These are phyloP conservation scores for Dictyostelium capitatum DNA, from an alignment of 78 protist genomes.

Conservation along the genomic window DNA sequence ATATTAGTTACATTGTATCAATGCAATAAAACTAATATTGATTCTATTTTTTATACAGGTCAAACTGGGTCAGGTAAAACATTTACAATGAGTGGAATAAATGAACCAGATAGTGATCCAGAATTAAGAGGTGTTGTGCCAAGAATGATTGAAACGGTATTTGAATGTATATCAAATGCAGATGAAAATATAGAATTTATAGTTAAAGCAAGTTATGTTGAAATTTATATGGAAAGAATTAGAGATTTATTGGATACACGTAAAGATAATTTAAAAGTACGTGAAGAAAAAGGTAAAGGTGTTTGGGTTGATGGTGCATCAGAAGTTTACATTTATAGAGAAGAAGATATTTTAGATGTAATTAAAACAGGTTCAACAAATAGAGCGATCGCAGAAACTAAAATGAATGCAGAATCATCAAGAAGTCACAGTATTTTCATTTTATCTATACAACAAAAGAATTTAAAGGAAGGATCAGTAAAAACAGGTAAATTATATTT, in stretches of 20 bases:
- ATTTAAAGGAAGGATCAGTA: slow-evolving; percentile 42
- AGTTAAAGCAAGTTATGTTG: slow-evolving; percentile 88
- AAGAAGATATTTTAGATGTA: slow-evolving; percentile 77
- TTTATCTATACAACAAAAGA: slow-evolving; percentile 77
- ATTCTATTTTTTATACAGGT: too few species aligned
- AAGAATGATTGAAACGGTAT: slow-evolving; percentile 87
- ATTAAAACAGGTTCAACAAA: slow-evolving; percentile 79
- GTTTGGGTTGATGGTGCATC: slow-evolving; percentile 81
- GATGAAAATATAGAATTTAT: slow-evolving; percentile 79
- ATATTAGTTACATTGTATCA: too few species aligned
- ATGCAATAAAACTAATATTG: too few species aligned
- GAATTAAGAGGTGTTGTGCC: slow-evolving; percentile 90
- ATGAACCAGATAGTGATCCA: slow-evolving; percentile 52
- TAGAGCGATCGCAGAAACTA: slow-evolving; percentile 86
- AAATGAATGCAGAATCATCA: slow-evolving; percentile 87
- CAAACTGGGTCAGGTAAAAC: slow-evolving; percentile 86
- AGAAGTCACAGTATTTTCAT: slow-evolving; percentile 91
- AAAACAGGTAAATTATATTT: slow-evolving; percentile 89
- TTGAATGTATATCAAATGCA: slow-evolving; percentile 66
- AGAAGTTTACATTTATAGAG: slow-evolving; percentile 54
- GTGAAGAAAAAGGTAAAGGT: slow-evolving; percentile 86
- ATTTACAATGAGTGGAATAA: slow-evolving; percentile 91
- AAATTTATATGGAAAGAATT: slow-evolving; percentile 94
- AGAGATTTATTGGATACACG: slow-evolving; percentile 88
- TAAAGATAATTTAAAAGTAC: slow-evolving; percentile 68